Evolutionary conservation across 2,329 filamentous ascomycete genomes (phyloP), one percentile per base, ranked within the genome.

Genomic region (Cryphonectria radicalis): DNA sequence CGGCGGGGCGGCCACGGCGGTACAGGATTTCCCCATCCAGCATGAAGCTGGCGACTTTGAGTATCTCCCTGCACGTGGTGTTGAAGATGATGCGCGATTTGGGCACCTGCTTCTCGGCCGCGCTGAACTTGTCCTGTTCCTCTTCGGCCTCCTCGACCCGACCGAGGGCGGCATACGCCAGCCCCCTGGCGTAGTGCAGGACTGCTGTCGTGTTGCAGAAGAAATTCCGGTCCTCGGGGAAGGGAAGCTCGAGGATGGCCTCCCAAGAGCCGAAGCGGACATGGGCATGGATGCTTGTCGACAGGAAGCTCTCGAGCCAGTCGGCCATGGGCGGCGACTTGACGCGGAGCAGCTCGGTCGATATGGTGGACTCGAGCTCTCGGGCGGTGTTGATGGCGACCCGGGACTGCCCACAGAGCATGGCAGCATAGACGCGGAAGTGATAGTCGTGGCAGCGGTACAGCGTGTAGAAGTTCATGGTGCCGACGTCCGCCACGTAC

Each of bases 381-480:
- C 77, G 75, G 0, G 88, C 87, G 0, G 91, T 90, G 0, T 91
- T 86, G 1, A 94, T 78, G 0, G 91, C 90, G 14, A 90, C 82
- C 35, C 81, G 78, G 1, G 84, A 91, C 77, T 91, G 88, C 0
- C 90, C 93, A 0, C 91, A 88, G 74, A 95, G 92, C 92, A 95
- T 93, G 70, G 92, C 92, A 0, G 90, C 90, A 77, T 95, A 95
- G 66, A 94, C 87, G 2, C 89, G 86, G 74, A 93, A 94, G 77
- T 95, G 92, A 75, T 90, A 91, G 77, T 95, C 85, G 77, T 95
- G 93, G 66, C 88, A 87, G 19, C 92, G 87, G 78, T 95, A 95
- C 6, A 94, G 85, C 0, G 90, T 91, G 81, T 95, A 95, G 78
- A 95, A 94, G 77, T 92, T 92, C 73, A 88, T 78, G 0, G 88